Base-by-base conservation (phyloP, 345 rosid species). In the Sonneratia alba region DNA sequence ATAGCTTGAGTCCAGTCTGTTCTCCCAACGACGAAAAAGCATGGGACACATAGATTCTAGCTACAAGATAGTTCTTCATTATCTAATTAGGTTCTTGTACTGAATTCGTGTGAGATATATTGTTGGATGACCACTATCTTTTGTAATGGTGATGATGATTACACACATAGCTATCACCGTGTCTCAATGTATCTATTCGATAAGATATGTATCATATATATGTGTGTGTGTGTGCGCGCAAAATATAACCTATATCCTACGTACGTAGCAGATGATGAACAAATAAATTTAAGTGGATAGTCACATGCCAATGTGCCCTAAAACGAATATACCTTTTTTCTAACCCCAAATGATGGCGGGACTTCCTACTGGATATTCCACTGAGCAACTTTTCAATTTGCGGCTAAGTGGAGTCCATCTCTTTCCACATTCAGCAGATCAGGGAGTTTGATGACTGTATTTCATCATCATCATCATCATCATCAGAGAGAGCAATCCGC, bases 321-420 rank as follows among this genome's bases (percentile, higher is more conserved):
- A 27, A 27, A 27, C 32, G 32, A 27, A 27, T 27, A 27, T 27
- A 27, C 32, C 32, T 27, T 27, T 27, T 27, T 27, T 27, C 32
- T 27, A 27, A 27, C 34, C 34, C 34, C 7, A 21, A 21, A 1
- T 55, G 15, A 55, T 55, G 43, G 43, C 43, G 9, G 43, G 43
- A 40, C 43, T 40, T 27, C 32, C 32, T 40, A 40, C 43, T 40
- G 43, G 43, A 40, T 40, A 4, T 40, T 61, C 66, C 66, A 61
- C 66, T 61, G 7, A 27, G 32, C 32, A 27, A 27, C 32, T 27
- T 27, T 10, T 19, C 36, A 12, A 13, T 34, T 65, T 65, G 68
- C 43, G 43, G 43, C 68, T 15, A 15, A 65, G 68, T 65, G 68
- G 68, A 65, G 32, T 65, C 45, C 45, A 34, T 65, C 42, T 65